Evolutionary conservation across 2,329 filamentous ascomycete species (phyloP), one percentile per base, ranked within the genome.

Genomic region (Apiospora marii): DNA sequence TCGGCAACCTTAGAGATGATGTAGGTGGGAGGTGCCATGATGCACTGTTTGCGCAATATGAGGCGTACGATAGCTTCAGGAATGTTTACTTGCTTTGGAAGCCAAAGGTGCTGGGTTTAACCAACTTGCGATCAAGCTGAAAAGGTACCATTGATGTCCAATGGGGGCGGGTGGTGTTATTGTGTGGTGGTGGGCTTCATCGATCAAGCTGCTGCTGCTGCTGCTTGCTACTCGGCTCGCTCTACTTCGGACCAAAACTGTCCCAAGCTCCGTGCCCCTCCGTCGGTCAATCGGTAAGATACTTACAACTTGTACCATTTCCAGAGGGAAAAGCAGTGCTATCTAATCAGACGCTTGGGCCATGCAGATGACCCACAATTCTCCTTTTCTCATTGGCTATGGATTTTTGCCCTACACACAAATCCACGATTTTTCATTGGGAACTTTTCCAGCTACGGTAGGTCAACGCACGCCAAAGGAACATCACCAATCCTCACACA

Each of bases 1-100:
- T 91, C 89, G 24, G 85, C 88, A 10, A 85, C 84, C 77, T 85
- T 84, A n/a, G 89, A 90, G 72, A 91, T 89, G 74, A 91, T 90
- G 78, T 90, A 91, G 2, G 87, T 85, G 6, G 88, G 87, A 30
- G 85, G 81, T 74, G 88, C 80, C 88, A 90, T 90, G 68, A 30
- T 79, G 44, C 24, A 24, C 34, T 34, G 14, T 14, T 64, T 6
- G 58, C 22, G 10, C 34, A 41, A n/a, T 41, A 13, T 13, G 10
- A 46, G 12, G 51, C 19, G n/a, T 49, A 68, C 34, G 10, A 30
- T 22, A 22, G 6, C 19, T n/a, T 22, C n/a, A 22, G 4, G 14
- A 34, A 16, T 37, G 16, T 19, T 10, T 3, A 41, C n/a, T 64
- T 64, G 30, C 22, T 37, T 6, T 41, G 41, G n/a, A 13, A 41